Base-by-base conservation (phyloP, 805 yeast genomes). In the Suhomyces pyralidae region DNA sequence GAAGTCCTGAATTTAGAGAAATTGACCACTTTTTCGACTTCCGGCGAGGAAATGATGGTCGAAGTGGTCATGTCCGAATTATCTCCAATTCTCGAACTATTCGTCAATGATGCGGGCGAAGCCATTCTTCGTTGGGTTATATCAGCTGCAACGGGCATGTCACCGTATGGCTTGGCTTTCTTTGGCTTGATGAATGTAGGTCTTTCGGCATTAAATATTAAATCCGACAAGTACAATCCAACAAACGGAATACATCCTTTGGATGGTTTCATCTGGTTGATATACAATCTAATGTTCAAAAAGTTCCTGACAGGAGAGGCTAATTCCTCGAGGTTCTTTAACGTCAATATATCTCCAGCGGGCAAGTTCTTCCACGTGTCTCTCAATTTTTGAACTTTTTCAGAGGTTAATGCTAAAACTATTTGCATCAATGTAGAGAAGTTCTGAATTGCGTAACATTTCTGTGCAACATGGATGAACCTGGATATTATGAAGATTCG, bases 221-320 rank as follows among this genome's bases (percentile, higher is more conserved):
- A 75, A 65, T 93, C 98, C 3, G 92, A 85, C 45, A 93, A 67
- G 61, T 90, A 91, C 28, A 93, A 75, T 0, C 96, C 97, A 50
- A 92, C 81, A 66, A 92, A 93, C 20, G 99, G 98, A 49, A 93
- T 83, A 59, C 96, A 85, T 2, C 98, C 98, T 53, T 74, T 75
- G 5, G 85, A 74, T 20, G 86, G 83, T 51, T 78, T 79, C 47
- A 87, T 73, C 40, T 79, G 82, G 52, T 81, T 80, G 54, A 90
- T 76, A 53, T 83, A 84, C 40, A 78, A 65, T 57, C 97, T 77
- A 55, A 93, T 77, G 50, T 80, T 80, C 48, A 78, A 67, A 65
- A 89, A 93, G 69, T 92, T 90, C 60, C 80, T 80, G 55, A 84
- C 71, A 8, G 97, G 91, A 7, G 92, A 85, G 1, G 91, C 81